Base-by-base conservation (phyloP, 306 rosid genomes). In the Pterocarpus santalinus region DNA sequence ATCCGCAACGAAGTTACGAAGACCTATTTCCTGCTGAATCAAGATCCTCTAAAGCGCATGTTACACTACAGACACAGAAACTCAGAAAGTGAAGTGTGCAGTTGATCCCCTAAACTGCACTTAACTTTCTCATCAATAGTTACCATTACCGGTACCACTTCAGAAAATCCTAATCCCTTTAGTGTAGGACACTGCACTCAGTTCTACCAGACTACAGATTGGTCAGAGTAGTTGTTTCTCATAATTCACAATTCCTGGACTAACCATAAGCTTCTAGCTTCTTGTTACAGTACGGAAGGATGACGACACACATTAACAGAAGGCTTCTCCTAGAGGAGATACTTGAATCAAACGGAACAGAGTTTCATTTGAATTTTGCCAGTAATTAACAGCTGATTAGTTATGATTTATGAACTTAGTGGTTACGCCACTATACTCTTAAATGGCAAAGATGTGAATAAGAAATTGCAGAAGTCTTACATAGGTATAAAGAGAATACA, bases 401-500 rank as follows among this genome's bases (percentile, higher is more conserved):
- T 65, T 8, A 43, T 43, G 47, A 43, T 2, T 41, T 30, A 22
- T 47, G 53, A 68, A 7, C 7, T 64, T 68, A 38, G 11, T 17
- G 57, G 52, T 17, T 22, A 22, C 39, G 8, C 6, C 46, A 41
- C 46, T 41, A 7, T 43, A 43, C 47, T 43, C 47, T 43, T 4
- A 6, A 10, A 36, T 41, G 30, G 9, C 44, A 46, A 22, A 32
- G 12, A 66, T 9, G 6, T 5, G 57, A 49, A 60, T 4, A 13
- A 46, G 7, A 43, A 55, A 12, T 5, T 44, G 16, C 11, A 60
- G 67, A 75, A 51, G 70, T 35, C 88, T 87, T 83, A 92, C 97
- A 77, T 91, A 87, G 76, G 99, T 95, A 39, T 87, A 89, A 52
- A 95, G 96, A 70, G 98, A 89, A 87, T 89, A 95, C 69, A 95